Conservation (phyloP, 768 basidiomycete genomes). For the Amanita thiersii region DNA sequence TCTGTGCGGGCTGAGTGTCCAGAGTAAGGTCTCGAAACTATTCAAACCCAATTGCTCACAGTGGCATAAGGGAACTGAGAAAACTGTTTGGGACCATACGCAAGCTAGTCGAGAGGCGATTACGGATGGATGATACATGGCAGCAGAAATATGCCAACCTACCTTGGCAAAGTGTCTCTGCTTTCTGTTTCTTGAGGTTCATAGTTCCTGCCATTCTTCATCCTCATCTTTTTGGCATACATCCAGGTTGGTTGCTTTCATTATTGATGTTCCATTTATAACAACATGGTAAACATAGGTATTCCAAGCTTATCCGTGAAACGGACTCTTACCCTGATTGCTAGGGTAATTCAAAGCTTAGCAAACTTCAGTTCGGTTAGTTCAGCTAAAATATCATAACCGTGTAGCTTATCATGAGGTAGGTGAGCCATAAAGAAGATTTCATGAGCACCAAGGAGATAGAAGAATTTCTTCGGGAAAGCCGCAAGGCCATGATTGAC, state of each 20-base stretch:
- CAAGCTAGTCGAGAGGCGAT: conserved; percentile 62
- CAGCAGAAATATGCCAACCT: conserved; percentile 44
- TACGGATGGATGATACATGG: conserved; percentile 30
- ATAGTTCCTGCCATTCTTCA: conserved; percentile 87
- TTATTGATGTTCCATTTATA: conserved; percentile 1
- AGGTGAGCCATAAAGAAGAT: conserved; percentile 71
- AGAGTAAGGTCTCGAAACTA: conserved; percentile 36
- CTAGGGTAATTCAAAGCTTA: conserved; percentile 83
- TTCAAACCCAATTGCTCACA: conserved; percentile 1
- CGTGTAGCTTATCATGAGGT: conserved; percentile 3
- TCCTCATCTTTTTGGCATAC: conserved; percentile 77
- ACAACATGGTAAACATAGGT: conserved; percentile 31
- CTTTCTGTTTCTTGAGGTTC: conserved; percentile 85
- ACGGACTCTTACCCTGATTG: conserved; percentile 76
- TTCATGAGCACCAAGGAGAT: conserved; percentile 61
- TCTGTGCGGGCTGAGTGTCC: conserved; percentile 67
- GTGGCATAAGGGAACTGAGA: conserved; percentile 57
- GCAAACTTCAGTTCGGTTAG: conserved; percentile 76
- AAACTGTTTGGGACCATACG: conserved; percentile 63
- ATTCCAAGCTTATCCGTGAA: conserved; percentile 60
- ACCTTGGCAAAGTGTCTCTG: conserved; percentile 78
- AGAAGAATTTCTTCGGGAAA: conserved; percentile 63
- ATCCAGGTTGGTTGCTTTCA: conserved; percentile 47
- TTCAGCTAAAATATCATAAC: too few relatives aligned
- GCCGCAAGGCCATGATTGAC: conserved; percentile 64